phyloP scores from a whole-genome alignment of 1,284 basidiomycete species.

The Naganishia liquefaciens region DNA sequence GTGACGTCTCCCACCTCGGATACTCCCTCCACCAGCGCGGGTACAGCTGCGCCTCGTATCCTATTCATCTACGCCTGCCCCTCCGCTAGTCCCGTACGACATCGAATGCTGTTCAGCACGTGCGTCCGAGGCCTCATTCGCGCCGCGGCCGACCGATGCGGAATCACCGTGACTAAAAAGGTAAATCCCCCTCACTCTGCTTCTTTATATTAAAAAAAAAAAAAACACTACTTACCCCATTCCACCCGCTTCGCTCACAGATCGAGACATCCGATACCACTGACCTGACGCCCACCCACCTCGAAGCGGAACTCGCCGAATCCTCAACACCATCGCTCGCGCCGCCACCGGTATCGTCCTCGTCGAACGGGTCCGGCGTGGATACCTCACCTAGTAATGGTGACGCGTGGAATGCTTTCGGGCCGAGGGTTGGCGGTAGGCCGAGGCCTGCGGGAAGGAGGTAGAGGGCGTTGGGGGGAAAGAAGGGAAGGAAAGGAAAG shows the following conservation, averaged over 20 bases:
- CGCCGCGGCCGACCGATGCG: slow-evolving; percentile 59
- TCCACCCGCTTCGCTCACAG: no score
- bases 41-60: slow-evolving; percentile 31
- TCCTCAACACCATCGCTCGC: slow-evolving; percentile 27
- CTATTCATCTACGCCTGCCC: slow-evolving; percentile 90
- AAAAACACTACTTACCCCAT: no score
- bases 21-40: no score
- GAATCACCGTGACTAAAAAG: slow-evolving; percentile 54
- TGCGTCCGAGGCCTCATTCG: slow-evolving; percentile 63
- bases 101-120: slow-evolving; percentile 82
- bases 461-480: not conserved
- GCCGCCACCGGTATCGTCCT: slow-evolving; percentile 3
- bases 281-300: slow-evolving; percentile 67
- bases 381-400: not conserved
- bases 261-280: slow-evolving; percentile 78
- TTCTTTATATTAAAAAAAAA: not conserved
- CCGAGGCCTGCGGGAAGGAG: slow-evolving; percentile 24
- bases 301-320: slow-evolving; percentile 61
- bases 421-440: slow-evolving; percentile 13
- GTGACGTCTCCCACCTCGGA: no score
- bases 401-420: slow-evolving; percentile 27
- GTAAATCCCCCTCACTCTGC: slow-evolving; percentile 36
- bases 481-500: no score
- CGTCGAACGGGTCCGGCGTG: not conserved
- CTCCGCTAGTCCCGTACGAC: slow-evolving; percentile 70